These are phyloP conservation scores for Colletotrichum coccodes DNA, from an alignment of 2,329 filamentous ascomycete species.

Conservation along the genomic window DNA sequence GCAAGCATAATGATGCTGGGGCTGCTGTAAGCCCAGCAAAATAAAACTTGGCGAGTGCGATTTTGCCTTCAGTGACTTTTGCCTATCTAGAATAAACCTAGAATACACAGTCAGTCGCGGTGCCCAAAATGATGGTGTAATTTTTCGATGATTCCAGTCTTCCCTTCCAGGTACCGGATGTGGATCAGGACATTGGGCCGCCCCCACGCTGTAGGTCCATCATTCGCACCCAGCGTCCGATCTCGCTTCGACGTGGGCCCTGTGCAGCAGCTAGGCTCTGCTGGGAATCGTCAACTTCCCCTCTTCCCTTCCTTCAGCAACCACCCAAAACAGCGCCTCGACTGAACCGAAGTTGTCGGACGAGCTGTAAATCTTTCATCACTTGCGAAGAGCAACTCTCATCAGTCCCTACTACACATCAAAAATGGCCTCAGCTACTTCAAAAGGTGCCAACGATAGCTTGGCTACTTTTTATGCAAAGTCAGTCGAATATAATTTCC, in stretches of 20 bases:
- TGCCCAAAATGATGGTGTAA: no score
- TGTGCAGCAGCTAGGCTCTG: neutral
- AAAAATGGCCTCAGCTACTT: neutral
- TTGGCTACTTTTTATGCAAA: neutral
- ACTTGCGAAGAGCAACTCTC: neutral
- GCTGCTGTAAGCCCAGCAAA: no score
- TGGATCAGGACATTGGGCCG: neutral
- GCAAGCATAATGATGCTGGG: no score
- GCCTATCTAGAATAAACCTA: no score
- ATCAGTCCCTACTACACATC: neutral
- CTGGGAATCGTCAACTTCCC: conserved; percentile 15
- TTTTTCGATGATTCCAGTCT: neutral
- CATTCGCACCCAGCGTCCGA: neutral
- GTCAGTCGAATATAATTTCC: neutral
- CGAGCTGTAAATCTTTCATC: neutral
- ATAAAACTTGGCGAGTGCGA: no score
- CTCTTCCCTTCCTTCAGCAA: conserved; percentile 1
- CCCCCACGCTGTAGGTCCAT: neutral
- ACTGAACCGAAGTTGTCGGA: neutral
- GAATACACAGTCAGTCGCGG: no score
- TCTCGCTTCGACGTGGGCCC: conserved; percentile 18
- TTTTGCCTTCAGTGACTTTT: neutral
- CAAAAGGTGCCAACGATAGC: neutral
- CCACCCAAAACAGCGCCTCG: conserved; percentile 6
- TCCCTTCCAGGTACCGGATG: neutral